A percentile compares a stretch with the other conserved stretches of the same genome.
phyloP scores from a whole-genome alignment of 208 protist species.

The Acanthamoeba rhysodes region DNA sequence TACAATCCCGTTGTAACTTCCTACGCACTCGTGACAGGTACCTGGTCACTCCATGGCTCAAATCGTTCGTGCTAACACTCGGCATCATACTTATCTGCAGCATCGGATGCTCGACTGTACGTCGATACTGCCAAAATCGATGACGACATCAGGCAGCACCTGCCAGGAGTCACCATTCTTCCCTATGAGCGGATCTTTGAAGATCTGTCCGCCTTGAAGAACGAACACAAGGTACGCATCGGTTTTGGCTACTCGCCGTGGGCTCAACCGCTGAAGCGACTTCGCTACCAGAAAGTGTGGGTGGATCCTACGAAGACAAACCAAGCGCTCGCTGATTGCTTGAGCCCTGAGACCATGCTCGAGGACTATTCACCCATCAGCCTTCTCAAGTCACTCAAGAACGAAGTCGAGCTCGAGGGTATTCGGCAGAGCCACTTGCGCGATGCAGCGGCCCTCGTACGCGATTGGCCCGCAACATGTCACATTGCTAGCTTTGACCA shows the following conservation, averaged over 20 bases:
- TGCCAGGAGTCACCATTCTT: conserved; percentile 58
- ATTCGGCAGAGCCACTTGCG: conserved; percentile 95
- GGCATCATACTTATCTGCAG: background rate
- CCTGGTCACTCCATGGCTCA: background rate
- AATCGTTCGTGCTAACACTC: background rate
- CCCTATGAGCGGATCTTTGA: conserved; percentile 91
- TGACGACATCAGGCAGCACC: conserved; percentile 85
- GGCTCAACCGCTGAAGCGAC: conserved; percentile 76
- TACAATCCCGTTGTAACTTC: conserved; percentile 85
- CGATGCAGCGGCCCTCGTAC: conserved; percentile 95
- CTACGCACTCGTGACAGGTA: conserved; percentile 76
- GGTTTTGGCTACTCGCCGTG: conserved; percentile 91
- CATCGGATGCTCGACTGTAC: conserved; percentile 34
- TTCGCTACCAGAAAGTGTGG: conserved; percentile 75
- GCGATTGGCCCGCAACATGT: background rate
- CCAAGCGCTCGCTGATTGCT: conserved; percentile 78
- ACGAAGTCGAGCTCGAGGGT: conserved; percentile 93
- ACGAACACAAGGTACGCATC: conserved; percentile 88
- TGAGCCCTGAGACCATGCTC: background rate
- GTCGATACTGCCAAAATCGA: conserved; percentile 73
- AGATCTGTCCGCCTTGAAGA: conserved; percentile 82
- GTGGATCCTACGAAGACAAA: conserved; percentile 82
- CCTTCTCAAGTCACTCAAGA: conserved; percentile 95
- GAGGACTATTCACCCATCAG: conserved; percentile 78
- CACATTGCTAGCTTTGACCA: no score